Evolutionary conservation across 768 basidiomycete genomes (phyloP), one percentile per base, ranked within the genome.

Genomic region (Dendrothele bispora): DNA sequence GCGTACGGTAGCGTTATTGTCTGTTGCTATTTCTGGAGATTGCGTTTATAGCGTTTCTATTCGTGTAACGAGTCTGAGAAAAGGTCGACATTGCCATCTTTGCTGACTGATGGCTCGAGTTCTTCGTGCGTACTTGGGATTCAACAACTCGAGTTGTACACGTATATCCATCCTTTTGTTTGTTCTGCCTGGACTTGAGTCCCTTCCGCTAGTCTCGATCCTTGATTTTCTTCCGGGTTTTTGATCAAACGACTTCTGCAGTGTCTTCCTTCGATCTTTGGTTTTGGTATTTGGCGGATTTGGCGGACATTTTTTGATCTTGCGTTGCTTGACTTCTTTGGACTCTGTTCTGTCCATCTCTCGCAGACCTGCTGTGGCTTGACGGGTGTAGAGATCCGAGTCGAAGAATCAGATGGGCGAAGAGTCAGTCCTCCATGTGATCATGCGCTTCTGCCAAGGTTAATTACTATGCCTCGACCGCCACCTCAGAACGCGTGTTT

Each of bases 51-150:
- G 74, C 74, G 78, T 53, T 81, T 79, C 55, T 68, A 78, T 44
- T 75, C 78, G 1, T 80, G 75, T 76, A 60, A n/a, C n/a, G 79
- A 37, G 64, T 80, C 14, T 80, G 78, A n/a, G n/a, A n/a, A 78
- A 72, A 68, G 51, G 72, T 78, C 35, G 67, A 73, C 11, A 45
- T 80, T 1, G 77, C 77, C 5, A 73, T 79, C 30, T 73, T 76
- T 32, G 78, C 77, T 4, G 76, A 81, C 52, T 78, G 78, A 5
- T 80, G 78, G 77, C 67, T 79, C 29, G 78, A 80, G 52, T 74
- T 80, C 62, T 75, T 74, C 47, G 76, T 75, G 18, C 73, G 78
- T 40, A 73, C 74, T 0, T 81, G 79, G 78, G 78, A 80, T 52
- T 76, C 75, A n/a, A 74, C 76, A 6, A 75, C n/a, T n/a, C n/a